Percentiles rank a stretch among this genome's conserved stretches.
phyloP scores from a whole-genome alignment of 306 rosid genomes.

The Carpinus viminea region DNA sequence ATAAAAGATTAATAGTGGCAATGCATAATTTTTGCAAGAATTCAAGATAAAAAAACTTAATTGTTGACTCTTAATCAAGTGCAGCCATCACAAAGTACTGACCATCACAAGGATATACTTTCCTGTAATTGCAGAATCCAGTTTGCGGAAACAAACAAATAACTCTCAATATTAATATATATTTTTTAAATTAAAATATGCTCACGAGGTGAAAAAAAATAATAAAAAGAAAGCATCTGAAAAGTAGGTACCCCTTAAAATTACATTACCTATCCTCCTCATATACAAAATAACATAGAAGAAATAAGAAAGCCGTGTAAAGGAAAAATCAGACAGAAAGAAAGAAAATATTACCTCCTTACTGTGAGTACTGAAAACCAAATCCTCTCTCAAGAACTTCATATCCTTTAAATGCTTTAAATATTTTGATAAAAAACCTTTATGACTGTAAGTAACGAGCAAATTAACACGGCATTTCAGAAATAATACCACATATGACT shows the following conservation, averaged over 20 bases:
- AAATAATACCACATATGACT: constrained; percentile 21
- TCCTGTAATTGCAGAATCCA: not conserved
- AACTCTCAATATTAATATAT: not conserved
- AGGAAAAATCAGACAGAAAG: constrained; percentile 15
- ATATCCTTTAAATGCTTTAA: constrained; percentile 75
- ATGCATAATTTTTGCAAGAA: no score
- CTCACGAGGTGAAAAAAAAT: not conserved
- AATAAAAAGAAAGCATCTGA: not conserved
- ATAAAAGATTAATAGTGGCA: no score
- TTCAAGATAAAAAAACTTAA: no score
- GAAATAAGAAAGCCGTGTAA: not conserved
- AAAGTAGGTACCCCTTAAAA: not conserved
- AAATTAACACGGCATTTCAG: constrained; percentile 26
- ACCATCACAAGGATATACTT: not conserved
- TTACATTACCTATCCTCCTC: not conserved
- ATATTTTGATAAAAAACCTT: constrained; percentile 74
- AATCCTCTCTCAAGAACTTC: constrained; percentile 84
- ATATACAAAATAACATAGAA: not conserved
- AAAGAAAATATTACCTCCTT: constrained; percentile 64
- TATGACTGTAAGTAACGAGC: constrained; percentile 60
- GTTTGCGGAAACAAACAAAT: not conserved
- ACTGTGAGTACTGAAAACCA: constrained; percentile 82
- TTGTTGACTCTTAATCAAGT: no score
- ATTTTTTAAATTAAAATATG: not conserved
- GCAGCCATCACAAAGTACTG: not conserved